Percentiles rank a stretch among this genome's conserved stretches.
Evolutionary conservation across 2,329 filamentous ascomycete genomes (phyloP).

Genomic region (Endoconidiophora polonica): DNA sequence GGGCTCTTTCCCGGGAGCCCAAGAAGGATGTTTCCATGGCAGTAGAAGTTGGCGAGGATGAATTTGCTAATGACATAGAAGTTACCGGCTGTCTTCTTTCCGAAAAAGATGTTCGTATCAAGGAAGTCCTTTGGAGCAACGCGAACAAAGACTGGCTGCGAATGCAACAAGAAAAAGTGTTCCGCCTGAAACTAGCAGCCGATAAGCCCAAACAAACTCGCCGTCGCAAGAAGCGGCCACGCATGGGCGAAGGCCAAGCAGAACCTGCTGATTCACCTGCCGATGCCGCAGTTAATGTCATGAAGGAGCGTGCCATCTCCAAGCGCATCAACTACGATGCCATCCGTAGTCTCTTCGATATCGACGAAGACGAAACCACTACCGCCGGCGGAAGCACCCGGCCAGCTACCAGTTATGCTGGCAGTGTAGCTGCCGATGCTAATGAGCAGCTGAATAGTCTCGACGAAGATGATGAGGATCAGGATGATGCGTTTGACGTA

Average conservation of each 20-base stretch:
- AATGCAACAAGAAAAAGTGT: constrained; percentile 66
- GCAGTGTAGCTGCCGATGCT: constrained; percentile 21
- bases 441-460: constrained; percentile 23
- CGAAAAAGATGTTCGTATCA: constrained; percentile 58
- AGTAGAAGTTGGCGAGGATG: constrained; percentile 55
- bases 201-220: constrained; percentile 40
- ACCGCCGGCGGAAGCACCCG: constrained; percentile 28
- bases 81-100: constrained; percentile 64
- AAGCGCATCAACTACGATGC: constrained; percentile 61
- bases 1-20: constrained; percentile 32
- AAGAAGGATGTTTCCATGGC: constrained; percentile 37
- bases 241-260: constrained; percentile 48
- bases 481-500: constrained; percentile 21
- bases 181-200: constrained; percentile 51
- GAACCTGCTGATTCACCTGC: constrained; percentile 50
- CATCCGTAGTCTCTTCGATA: constrained; percentile 40
- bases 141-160: constrained; percentile 90
- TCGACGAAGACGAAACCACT: constrained; percentile 19
- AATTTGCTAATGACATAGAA: constrained; percentile 82
- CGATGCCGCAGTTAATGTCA: constrained; percentile 50
- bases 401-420: constrained; percentile 29
- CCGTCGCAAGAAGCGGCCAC: constrained; percentile 35
- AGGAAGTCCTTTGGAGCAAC: constrained; percentile 87
- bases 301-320: constrained; percentile 52
- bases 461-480: constrained; percentile 21